Percentiles rank a stretch among this genome's conserved stretches.
Evolutionary conservation across 2,329 filamentous ascomycete genomes (phyloP).

Genomic region (Talaromyces sp.): DNA sequence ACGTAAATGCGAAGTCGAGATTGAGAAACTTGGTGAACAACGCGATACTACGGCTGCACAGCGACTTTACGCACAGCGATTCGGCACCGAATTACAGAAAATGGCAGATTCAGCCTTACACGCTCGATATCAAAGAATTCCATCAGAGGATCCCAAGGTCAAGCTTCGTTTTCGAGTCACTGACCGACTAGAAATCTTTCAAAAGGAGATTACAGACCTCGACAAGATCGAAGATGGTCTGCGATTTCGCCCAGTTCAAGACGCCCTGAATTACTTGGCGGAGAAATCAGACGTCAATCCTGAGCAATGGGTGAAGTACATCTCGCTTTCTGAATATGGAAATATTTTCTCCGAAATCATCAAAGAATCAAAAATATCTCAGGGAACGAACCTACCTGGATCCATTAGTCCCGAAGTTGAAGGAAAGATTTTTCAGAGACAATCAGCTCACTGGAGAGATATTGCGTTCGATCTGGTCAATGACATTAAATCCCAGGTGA

Average conservation of each 20-base stretch:
- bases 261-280: neutral
- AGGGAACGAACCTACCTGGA: conserved; percentile 18
- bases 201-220: neutral
- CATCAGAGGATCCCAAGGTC: conserved; percentile 6
- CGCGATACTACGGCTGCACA: conserved; percentile 11
- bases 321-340: neutral
- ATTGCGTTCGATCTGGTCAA: conserved; percentile 3
- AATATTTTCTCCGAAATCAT: conserved; percentile 16
- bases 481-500: conserved; percentile 12
- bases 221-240: neutral
- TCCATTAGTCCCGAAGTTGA: conserved; percentile 20
- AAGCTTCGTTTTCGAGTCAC: conserved; percentile 12
- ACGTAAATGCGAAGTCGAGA: neutral
- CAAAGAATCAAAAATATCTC: conserved; percentile 17
- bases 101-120: conserved; percentile 19
- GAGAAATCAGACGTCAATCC: neutral
- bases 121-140: conserved; percentile 20
- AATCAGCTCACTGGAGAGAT: conserved; percentile 18
- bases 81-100: conserved; percentile 20
- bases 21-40: conserved; percentile 8
- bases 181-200: neutral
- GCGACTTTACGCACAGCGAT: conserved; percentile 16
- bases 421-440: conserved; percentile 10
- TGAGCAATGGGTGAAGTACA: neutral
- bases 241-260: neutral